phyloP scores from a whole-genome alignment of 179 eudicot species.

The Camellia oleifera region DNA sequence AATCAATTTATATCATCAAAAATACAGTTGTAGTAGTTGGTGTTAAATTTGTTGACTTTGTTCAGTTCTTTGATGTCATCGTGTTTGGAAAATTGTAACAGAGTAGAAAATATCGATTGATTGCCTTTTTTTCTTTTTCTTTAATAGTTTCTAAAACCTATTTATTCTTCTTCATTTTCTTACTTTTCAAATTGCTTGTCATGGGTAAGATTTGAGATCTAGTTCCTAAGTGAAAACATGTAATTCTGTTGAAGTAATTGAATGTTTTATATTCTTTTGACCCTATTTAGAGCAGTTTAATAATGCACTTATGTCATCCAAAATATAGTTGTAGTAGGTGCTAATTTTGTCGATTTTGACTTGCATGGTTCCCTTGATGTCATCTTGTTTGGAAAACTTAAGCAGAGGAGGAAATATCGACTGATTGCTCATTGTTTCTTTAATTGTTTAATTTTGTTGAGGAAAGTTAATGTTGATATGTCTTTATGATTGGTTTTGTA shows the following conservation, averaged over 20 bases:
- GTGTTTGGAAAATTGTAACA: not conserved
- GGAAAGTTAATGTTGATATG: not conserved
- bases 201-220: too few relatives aligned
- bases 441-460: not conserved
- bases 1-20: not conserved
- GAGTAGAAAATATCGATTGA: not conserved
- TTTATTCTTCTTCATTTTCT: too few relatives aligned
- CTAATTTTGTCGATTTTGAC: not conserved
- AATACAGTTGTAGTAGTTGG: not conserved
- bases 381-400: not conserved
- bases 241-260: too few relatives aligned
- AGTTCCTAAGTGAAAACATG: too few relatives aligned
- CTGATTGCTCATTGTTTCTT: not conserved
- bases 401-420: not conserved
- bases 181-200: too few relatives aligned
- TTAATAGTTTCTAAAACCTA: not conserved
- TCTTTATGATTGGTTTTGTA: conserved; percentile 14
- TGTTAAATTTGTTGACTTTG: not conserved
- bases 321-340: not conserved
- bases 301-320: not conserved
- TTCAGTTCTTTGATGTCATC: not conserved
- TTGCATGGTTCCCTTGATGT: not conserved
- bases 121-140: not conserved
- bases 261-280: too few relatives aligned
- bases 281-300: too few relatives aligned